phyloP scores from a whole-genome alignment of 2,329 filamentous ascomycete species.

The Scytalidium lignicola region DNA sequence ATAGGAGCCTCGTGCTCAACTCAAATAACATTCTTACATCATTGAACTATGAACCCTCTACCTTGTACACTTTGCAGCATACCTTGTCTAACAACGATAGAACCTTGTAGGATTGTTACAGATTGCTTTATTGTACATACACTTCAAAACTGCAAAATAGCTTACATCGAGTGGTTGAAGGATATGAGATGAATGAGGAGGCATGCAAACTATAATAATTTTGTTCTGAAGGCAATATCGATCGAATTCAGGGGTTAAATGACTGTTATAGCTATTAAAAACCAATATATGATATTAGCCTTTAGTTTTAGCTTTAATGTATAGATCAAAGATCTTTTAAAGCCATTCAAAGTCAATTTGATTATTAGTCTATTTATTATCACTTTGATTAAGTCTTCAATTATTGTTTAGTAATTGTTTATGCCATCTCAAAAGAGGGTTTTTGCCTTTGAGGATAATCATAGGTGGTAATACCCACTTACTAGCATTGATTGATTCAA shows the following conservation, averaged over 20 bases:
- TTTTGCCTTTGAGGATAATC: conserved; percentile 20
- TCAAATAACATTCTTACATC: no score
- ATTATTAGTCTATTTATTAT: conserved; percentile 29
- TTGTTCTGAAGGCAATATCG: no score
- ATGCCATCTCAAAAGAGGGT: not conserved
- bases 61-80: no score
- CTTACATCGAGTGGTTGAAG: no score
- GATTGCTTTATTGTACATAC: no score
- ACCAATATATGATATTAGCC: conserved; percentile 27
- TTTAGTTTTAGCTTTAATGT: conserved; percentile 15
- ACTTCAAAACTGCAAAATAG: no score
- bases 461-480: conserved; percentile 19
- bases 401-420: conserved; percentile 11
- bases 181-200: no score
- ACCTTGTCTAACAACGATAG: no score
- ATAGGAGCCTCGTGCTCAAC: no score
- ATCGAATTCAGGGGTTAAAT: conserved; percentile 28
- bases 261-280: conserved; percentile 29
- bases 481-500: conserved; percentile 17
- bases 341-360: conserved; percentile 26
- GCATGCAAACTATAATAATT: no score
- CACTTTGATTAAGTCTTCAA: conserved; percentile 19
- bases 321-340: conserved; percentile 24
- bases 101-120: no score
- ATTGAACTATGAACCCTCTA: no score